Conservation (phyloP, 192 early-diverging fungal genomes). For the Linnemannia hyalina region DNA sequence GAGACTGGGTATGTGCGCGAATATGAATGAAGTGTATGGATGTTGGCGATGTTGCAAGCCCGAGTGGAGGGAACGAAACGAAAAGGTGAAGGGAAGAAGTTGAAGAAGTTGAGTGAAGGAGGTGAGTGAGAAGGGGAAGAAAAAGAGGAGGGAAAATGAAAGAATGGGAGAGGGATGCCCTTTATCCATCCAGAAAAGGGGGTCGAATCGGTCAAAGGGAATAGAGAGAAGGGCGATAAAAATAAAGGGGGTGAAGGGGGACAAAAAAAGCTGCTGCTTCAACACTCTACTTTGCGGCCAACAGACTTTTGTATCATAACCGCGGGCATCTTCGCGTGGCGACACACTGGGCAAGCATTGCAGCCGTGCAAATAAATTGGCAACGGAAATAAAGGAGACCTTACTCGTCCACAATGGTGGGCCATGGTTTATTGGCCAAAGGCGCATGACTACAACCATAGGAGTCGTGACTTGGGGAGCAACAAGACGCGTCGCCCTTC, state of each 20-base stretch:
- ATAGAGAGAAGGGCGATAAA: background rate
- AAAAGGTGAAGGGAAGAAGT: background rate
- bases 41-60: too few species aligned
- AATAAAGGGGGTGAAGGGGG: background rate
- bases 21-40: too few species aligned
- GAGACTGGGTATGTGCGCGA: background rate
- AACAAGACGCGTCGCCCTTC: background rate
- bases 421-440: background rate
- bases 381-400: conserved; percentile 3
- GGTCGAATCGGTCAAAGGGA: conserved; percentile 2
- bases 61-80: background rate
- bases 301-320: background rate
- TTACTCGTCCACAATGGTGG: background rate
- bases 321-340: background rate
- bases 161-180: background rate
- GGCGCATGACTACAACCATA: background rate
- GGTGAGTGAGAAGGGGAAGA: background rate
- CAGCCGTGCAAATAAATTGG: background rate
- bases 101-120: background rate
- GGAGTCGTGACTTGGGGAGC: background rate
- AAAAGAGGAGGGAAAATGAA: background rate
- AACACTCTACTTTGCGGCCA: background rate
- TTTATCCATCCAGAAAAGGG: conserved; percentile 6
- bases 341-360: background rate
- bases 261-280: background rate